Base-by-base conservation (phyloP, 805 yeast species). In the Saccharomycopsis malanga region DNA sequence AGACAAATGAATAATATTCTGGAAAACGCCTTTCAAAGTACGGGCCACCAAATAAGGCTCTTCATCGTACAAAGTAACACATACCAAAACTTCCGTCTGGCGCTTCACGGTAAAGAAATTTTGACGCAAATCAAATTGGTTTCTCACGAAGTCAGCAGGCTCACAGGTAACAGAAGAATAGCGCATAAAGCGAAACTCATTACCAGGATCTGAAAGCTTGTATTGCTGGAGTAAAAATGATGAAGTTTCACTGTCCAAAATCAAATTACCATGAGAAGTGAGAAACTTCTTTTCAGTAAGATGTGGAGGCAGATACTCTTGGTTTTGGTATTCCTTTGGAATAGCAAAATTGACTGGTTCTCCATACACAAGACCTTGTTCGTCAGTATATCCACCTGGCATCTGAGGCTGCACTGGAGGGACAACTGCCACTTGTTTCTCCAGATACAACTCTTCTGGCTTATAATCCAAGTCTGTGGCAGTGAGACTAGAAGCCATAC, bases 111-210 rank as follows among this genome's bases (percentile, higher is more conserved):
- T 67, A 61, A 87, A 91, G 57, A 86, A 79, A 37, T 77, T 74
- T 59, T 88, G 98, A 56, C 98, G 75, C 27, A 91, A 69, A n/a
- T 83, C 80, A 67, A 86, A 93, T 56, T 79, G 76, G 53, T 74
- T 74, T 7, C 56, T 55, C 17, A 64, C 67, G 59, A 85, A 86
- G 46, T 81, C 77, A 9, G 77, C 71, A 0, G 98, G 98, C 53
- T 91, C 94, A 62, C 95, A 83, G 1, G 98, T 91, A 18, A 86
- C 88, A 0, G 96, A 97, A 48, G 93, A 87, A 64, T 89, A 91
- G 62, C 98, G 75, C 91, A 91, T 82, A 57, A 82, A 87, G 29
- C 79, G 72, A 71, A 83, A 83, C 68, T 91, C 84, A 61, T 89
- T 61, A 57, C 69, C 27, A 50, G 75, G 59, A 59, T 71, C 66